Conservation (phyloP, 192 early-diverging fungal species). For the Podila minutissima region DNA sequence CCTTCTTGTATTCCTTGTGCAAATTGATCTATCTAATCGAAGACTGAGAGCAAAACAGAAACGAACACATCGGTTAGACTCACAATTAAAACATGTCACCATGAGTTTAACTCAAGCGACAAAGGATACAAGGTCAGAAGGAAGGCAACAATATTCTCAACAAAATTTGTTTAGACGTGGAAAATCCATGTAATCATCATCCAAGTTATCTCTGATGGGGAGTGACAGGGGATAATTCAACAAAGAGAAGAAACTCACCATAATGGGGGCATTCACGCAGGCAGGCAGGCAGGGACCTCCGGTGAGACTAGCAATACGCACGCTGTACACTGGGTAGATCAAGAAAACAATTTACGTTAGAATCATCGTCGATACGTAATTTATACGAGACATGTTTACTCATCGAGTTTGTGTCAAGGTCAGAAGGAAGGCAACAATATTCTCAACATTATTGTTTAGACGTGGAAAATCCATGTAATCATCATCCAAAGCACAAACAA, state of each 20-base stretch:
- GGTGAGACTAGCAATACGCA: too few relatives aligned
- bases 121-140: not conserved
- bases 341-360: not conserved
- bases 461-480: conserved; percentile 52
- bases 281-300: too few relatives aligned
- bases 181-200: conserved; percentile 7
- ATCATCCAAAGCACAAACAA: conserved; percentile 28
- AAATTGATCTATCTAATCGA: too few relatives aligned
- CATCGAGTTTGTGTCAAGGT: conserved; percentile 13
- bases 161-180: conserved; percentile 1
- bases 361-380: not conserved
- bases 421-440: conserved; percentile 53
- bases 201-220: not conserved
- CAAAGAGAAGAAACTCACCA: not conserved
- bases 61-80: not conserved
- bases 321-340: not conserved
- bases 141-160: conserved; percentile 7
- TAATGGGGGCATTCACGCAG: not conserved
- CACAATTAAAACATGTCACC: not conserved
- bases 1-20: too few relatives aligned
- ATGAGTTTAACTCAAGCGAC: not conserved
- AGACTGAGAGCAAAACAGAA: too few relatives aligned
- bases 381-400: not conserved
- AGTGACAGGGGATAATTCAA: not conserved
- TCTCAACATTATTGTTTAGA: conserved; percentile 53